phyloP scores from a whole-genome alignment of 2,329 filamentous ascomycete genomes.

The Calonectria ilicicola region DNA sequence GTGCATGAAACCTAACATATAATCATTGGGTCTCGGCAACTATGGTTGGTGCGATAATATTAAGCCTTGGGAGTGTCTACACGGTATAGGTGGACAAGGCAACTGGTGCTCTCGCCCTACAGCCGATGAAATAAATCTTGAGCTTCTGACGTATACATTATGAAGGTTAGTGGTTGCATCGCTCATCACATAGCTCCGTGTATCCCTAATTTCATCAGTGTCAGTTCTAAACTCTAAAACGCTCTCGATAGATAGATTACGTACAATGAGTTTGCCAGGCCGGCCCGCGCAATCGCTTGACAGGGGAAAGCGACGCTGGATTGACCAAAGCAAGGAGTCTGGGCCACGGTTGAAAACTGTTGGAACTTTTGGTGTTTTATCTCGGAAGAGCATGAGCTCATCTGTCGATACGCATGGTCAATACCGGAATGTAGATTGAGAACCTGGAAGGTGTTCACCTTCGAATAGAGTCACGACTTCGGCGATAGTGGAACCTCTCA shows the following conservation, averaged over 20 bases:
- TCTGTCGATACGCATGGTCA: not conserved
- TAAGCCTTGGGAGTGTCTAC: no score
- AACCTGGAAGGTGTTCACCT: not conserved
- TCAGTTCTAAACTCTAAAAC: not conserved
- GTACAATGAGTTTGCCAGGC: not conserved
- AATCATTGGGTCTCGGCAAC: no score
- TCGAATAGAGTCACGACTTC: not conserved
- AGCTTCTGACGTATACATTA: not conserved
- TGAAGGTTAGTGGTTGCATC: not conserved
- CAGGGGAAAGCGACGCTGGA: not conserved
- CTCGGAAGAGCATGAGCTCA: constrained; percentile 1
- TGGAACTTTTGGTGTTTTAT: not conserved
- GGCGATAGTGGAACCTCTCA: not conserved
- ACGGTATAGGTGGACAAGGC: no score
- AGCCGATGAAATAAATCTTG: not conserved
- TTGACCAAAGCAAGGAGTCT: not conserved
- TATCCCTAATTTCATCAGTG: not conserved
- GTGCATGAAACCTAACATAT: no score
- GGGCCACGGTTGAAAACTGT: not conserved
- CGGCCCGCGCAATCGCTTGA: not conserved
- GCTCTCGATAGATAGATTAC: not conserved
- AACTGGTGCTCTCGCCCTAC: no score
- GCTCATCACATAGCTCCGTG: not conserved
- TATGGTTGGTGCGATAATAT: no score
- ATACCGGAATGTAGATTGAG: not conserved